These are phyloP conservation scores for Amphibolis antarctica DNA, from an alignment of 106 monocot species.

Conservation along the genomic window DNA sequence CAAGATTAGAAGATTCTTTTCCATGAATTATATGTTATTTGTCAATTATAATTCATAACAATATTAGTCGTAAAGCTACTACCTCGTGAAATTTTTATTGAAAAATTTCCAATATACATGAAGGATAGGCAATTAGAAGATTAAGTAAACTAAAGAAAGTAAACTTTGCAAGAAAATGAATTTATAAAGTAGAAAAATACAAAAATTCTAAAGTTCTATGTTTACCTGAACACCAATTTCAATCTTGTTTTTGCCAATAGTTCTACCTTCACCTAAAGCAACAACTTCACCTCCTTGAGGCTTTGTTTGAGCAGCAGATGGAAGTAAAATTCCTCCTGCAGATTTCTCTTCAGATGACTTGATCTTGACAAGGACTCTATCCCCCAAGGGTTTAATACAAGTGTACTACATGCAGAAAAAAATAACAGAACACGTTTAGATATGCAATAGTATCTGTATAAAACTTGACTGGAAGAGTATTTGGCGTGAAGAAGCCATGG, in stretches of 20 bases:
- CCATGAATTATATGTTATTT: too few relatives aligned
- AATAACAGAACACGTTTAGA: background rate
- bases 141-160: too few relatives aligned
- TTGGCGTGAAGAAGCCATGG: background rate
- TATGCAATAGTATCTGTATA: too few relatives aligned
- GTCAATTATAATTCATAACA: too few relatives aligned
- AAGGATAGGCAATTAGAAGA: too few relatives aligned
- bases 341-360: conserved; percentile 34
- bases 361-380: conserved; percentile 36
- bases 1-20: too few relatives aligned
- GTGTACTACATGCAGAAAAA: conserved; percentile 21
- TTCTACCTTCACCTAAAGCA: conserved; percentile 30
- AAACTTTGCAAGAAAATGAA: too few relatives aligned
- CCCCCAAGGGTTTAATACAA: conserved; percentile 28
- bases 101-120: too few relatives aligned
- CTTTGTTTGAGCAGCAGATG: conserved; percentile 32
- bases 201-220: too few relatives aligned
- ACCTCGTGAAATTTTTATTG: too few relatives aligned
- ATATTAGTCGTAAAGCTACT: too few relatives aligned
- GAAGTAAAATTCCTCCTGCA: conserved; percentile 32
- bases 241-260: conserved; percentile 20
- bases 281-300: conserved; percentile 43
- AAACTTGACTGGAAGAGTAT: background rate
- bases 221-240: conserved; percentile 25
- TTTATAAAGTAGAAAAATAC: too few relatives aligned